A percentile compares a stretch with the other conserved stretches of the same genome.
Evolutionary conservation across 352 stramenopile genomes (phyloP).

Genomic region (Phytophthora cajani): DNA sequence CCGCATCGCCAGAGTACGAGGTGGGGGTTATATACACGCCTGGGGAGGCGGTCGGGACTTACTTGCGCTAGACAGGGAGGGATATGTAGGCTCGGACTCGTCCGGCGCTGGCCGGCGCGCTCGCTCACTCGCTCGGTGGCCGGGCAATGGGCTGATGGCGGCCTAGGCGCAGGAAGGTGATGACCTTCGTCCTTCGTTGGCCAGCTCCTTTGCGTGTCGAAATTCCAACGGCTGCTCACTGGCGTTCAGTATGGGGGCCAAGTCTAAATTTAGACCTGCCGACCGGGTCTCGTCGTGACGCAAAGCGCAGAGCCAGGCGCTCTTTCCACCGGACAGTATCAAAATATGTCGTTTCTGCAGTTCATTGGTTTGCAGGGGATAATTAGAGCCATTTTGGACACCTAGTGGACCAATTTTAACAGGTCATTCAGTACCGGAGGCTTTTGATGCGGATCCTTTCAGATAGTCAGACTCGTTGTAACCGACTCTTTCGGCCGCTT

Average conservation of each 20-base stretch:
- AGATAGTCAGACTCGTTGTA: conserved; percentile 30
- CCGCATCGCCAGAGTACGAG: conserved; percentile 24
- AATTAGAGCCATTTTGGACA: not conserved
- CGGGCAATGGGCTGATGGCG: conserved; percentile 20
- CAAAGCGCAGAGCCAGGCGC: conserved; percentile 6
- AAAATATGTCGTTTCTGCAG: not conserved
- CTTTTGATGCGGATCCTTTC: conserved; percentile 25
- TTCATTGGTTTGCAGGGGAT: not conserved
- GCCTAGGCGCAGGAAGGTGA: conserved; percentile 26
- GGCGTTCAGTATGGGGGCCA: conserved; percentile 26
- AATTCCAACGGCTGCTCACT: conserved; percentile 36
- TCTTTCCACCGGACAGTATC: not conserved
- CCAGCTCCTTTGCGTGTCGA: conserved; percentile 29
- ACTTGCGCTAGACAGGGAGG: not conserved
- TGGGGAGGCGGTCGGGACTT: not conserved
- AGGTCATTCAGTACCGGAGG: not conserved
- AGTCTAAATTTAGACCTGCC: conserved; percentile 32
- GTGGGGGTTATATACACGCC: not conserved
- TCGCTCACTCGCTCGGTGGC: conserved; percentile 7
- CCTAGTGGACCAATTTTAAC: not conserved
- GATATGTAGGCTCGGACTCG: not conserved
- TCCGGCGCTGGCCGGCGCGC: conserved; percentile 13
- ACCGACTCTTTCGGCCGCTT: conserved; percentile 21
- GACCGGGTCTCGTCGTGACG: conserved; percentile 17
- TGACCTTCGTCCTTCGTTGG: conserved; percentile 37